Conservation (phyloP, 495 filamentous ascomycete genomes). For the Cetradonia linearis region DNA sequence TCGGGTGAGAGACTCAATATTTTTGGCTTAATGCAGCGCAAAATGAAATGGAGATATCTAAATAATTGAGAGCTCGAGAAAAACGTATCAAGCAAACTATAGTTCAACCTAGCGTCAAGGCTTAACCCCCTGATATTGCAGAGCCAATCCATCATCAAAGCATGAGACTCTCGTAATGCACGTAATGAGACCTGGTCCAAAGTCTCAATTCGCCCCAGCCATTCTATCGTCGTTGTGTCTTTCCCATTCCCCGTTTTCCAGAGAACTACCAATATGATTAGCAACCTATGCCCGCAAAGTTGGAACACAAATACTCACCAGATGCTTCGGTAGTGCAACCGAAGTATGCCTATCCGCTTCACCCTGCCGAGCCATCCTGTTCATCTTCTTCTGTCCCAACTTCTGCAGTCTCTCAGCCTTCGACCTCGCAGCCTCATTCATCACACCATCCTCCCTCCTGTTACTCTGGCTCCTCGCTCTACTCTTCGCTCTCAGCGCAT, state of each 20-base stretch:
- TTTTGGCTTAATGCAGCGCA: background rate
- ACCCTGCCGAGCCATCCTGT: slow-evolving; percentile 89
- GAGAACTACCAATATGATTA: slow-evolving; percentile 36
- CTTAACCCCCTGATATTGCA: background rate
- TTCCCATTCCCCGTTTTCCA: slow-evolving; percentile 50
- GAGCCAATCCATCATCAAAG: background rate
- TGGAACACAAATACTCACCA: slow-evolving; percentile 50
- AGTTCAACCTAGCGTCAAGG: background rate
- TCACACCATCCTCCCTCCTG: slow-evolving; percentile 72
- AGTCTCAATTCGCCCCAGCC: background rate
- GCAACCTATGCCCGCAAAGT: background rate
- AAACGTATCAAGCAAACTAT: background rate
- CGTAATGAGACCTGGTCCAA: background rate
- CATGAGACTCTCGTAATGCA: background rate
- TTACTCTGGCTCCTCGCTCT: slow-evolving; percentile 70
- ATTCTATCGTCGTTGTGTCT: slow-evolving; percentile 44
- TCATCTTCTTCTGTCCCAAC: slow-evolving; percentile 94
- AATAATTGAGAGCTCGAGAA: background rate
- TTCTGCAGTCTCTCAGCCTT: slow-evolving; percentile 81
- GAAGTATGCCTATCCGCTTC: slow-evolving; percentile 91
- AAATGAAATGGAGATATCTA: background rate
- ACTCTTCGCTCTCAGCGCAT: slow-evolving; percentile 64
- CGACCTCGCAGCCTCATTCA: slow-evolving; percentile 43
- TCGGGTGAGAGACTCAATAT: background rate
- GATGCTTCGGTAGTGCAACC: slow-evolving; percentile 74